phyloP scores from a whole-genome alignment of 2,329 filamentous ascomycete species.

The Malbranchea zuffiana region DNA sequence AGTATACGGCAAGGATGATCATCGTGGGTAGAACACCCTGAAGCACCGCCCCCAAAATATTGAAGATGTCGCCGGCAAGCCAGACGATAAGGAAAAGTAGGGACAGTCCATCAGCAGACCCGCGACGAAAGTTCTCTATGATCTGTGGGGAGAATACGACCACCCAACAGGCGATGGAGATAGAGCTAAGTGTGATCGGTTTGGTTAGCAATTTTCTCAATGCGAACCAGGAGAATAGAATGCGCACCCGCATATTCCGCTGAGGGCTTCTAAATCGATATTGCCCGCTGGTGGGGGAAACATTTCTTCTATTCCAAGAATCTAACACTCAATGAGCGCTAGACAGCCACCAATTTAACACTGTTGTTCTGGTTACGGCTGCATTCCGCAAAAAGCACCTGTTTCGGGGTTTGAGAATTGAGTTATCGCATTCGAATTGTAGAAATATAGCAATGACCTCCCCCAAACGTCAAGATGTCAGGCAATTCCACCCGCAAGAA shows the following conservation, averaged over 20 bases:
- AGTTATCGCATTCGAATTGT: no score
- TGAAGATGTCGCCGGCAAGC: constrained; percentile 91
- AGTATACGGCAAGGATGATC: constrained; percentile 89
- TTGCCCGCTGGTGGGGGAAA: constrained; percentile 38
- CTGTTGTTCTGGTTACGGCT: no score
- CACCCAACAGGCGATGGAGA: constrained; percentile 96
- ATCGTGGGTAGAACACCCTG: constrained; percentile 91
- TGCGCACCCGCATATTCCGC: constrained; percentile 73
- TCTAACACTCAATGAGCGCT: no score
- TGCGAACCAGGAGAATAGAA: constrained; percentile 4
- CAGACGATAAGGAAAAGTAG: constrained; percentile 88
- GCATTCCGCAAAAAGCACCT: no score
- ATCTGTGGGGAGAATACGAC: constrained; percentile 97
- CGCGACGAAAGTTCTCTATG: constrained; percentile 79
- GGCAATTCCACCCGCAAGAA: no score
- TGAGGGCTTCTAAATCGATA: constrained; percentile 80
- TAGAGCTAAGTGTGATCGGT: constrained; percentile 50
- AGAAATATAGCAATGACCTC: no score
- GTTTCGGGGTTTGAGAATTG: no score
- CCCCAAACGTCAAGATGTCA: no score
- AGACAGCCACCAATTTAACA: no score
- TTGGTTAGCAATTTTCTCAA: constrained; percentile 6
- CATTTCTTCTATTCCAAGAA: no score
- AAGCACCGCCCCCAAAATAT: constrained; percentile 82
- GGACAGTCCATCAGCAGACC: constrained; percentile 77